Evolutionary conservation across 331 rosid genomes (phyloP).

Genomic region (Cydonia oblonga): DNA sequence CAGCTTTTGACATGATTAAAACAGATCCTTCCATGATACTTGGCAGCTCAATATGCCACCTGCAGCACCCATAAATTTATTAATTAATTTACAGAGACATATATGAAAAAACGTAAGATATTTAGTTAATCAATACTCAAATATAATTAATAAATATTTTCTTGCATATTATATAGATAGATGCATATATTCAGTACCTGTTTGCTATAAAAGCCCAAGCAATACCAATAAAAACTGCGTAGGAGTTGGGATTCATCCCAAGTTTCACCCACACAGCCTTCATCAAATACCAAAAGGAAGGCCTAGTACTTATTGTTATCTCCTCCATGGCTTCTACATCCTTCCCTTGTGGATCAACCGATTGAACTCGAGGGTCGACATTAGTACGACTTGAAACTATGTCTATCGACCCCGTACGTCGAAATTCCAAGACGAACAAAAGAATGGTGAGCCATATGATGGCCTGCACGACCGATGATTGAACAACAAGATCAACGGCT

Average conservation of each 20-base stretch:
- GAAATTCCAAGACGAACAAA: slow-evolving; percentile 57
- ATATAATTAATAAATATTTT: not conserved
- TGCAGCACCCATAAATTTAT: not conserved
- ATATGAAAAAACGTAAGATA: no score
- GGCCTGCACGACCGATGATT: slow-evolving; percentile 65
- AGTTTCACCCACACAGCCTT: slow-evolving; percentile 64
- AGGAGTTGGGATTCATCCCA: slow-evolving; percentile 67
- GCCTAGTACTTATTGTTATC: not conserved
- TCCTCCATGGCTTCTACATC: slow-evolving; percentile 32
- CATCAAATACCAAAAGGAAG: slow-evolving; percentile 47
- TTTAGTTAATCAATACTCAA: not conserved
- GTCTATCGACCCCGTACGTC: slow-evolving; percentile 32
- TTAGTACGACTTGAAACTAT: not conserved
- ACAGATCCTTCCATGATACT: slow-evolving; percentile 67
- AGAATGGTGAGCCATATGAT: slow-evolving; percentile 74
- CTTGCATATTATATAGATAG: not conserved
- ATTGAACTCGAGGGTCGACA: not conserved
- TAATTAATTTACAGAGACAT: no score
- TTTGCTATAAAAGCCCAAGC: slow-evolving; percentile 71
- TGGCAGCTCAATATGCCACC: slow-evolving; percentile 78
- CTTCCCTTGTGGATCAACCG: slow-evolving; percentile 10
- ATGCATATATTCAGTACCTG: slow-evolving; percentile 27
- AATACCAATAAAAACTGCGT: slow-evolving; percentile 70
- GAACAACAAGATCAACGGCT: slow-evolving; percentile 74
- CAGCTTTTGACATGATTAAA: slow-evolving; percentile 77